Evolutionary conservation across 129 eudicot genomes (phyloP).

Genomic region (Dittrichia graveolens): DNA sequence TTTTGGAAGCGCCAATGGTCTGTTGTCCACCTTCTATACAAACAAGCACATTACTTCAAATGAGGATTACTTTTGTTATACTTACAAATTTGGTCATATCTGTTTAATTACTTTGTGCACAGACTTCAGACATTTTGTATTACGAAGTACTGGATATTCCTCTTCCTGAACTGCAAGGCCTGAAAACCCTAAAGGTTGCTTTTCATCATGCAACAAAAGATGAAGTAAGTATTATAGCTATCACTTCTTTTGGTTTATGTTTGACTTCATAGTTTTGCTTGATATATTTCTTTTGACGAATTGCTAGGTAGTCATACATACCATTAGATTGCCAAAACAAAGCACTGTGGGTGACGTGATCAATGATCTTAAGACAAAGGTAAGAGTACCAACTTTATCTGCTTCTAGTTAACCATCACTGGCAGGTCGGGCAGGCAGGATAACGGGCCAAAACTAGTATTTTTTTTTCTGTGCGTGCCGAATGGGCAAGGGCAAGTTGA

Average conservation of each 20-base stretch:
- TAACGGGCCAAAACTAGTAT: background rate
- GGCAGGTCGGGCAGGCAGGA: background rate
- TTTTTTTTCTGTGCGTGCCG: too few relatives aligned
- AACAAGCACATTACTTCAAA: background rate
- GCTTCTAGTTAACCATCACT: background rate
- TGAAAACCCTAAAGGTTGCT: conserved; percentile 83
- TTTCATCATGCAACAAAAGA: conserved; percentile 80
- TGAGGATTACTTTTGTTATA: background rate
- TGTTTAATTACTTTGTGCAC: conserved; percentile 14
- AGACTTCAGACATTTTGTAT: conserved; percentile 83
- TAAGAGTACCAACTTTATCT: conserved; percentile 22
- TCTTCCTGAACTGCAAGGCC: conserved; percentile 84
- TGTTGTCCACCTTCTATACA: background rate
- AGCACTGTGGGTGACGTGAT: conserved; percentile 92
- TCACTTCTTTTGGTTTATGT: background rate
- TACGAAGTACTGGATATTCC: conserved; percentile 93
- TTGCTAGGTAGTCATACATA: conserved; percentile 67
- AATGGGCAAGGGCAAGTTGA: background rate
- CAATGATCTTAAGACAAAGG: conserved; percentile 74
- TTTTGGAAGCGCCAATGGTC: too few relatives aligned
- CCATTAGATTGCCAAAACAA: conserved; percentile 78
- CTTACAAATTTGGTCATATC: background rate
- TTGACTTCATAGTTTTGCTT: conserved; percentile 10
- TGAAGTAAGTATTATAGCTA: conserved; percentile 56
- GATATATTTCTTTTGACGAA: conserved; percentile 12